Conservation (phyloP, 257 asterid species). For the Scutellaria barbata region DNA sequence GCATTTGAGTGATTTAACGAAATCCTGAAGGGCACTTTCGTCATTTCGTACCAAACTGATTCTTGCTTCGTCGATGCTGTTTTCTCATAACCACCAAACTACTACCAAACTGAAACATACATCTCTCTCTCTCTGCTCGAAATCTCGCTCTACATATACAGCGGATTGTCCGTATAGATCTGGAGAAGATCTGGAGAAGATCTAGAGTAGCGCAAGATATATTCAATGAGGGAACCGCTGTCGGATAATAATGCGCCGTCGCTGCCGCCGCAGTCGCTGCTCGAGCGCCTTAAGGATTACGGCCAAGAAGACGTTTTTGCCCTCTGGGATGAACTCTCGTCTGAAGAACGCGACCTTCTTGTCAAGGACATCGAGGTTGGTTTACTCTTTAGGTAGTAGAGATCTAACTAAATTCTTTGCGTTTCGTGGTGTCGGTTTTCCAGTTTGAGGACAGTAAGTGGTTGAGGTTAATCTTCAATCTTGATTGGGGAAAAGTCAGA, state of each 20-base stretch:
- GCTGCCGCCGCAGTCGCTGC: slow-evolving; percentile 70
- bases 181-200: slow-evolving; percentile 48
- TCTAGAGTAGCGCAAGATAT: slow-evolving; percentile 35
- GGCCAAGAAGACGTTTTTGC: slow-evolving; percentile 92
- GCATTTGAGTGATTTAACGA: background rate
- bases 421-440: slow-evolving; percentile 25
- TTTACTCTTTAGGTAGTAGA: background rate
- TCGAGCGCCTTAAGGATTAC: slow-evolving; percentile 97
- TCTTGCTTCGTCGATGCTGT: slow-evolving; percentile 45
- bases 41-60: slow-evolving; percentile 27
- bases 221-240: slow-evolving; percentile 54
- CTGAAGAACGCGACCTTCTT: slow-evolving; percentile 71
- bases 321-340: slow-evolving; percentile 85
- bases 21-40: slow-evolving; percentile 17
- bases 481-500: background rate
- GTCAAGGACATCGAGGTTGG: slow-evolving; percentile 84
- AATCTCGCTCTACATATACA: slow-evolving; percentile 20
- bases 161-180: slow-evolving; percentile 36
- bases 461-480: background rate
- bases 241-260: slow-evolving; percentile 42
- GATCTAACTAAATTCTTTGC: slow-evolving; percentile 21
- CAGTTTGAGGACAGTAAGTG: slow-evolving; percentile 22
- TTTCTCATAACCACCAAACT: slow-evolving; percentile 54
- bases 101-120: slow-evolving; percentile 50
- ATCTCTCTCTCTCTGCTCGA: background rate